Evolutionary conservation across 2,329 filamentous ascomycete genomes (phyloP).

Genomic region (Fusarium sacchari): DNA sequence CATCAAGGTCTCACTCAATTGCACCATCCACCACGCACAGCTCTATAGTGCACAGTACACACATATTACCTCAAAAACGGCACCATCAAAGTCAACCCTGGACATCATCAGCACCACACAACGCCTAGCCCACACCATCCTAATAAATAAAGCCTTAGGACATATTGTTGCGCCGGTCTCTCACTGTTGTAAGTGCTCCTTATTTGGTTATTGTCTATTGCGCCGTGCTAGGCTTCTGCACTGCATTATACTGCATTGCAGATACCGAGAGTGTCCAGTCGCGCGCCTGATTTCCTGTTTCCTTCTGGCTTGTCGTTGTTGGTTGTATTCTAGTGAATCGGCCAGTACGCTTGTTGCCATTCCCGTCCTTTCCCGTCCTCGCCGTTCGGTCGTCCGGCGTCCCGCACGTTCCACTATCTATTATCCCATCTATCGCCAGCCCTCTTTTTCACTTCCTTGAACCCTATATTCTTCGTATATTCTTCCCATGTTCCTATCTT

Average conservation of each 20-base stretch:
- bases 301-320: conserved; percentile 10
- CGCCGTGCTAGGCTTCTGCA: conserved; percentile 4
- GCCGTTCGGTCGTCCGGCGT: conserved; percentile 38
- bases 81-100: conserved; percentile 18
- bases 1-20: conserved; percentile 29
- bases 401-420: conserved; percentile 33
- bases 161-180: conserved; percentile 10
- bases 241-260: conserved; percentile 14
- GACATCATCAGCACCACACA: conserved; percentile 29
- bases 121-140: conserved; percentile 33
- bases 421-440: conserved; percentile 26
- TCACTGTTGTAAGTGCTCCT: conserved; percentile 26
- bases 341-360: conserved; percentile 35
- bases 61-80: conserved; percentile 1
- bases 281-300: conserved; percentile 20
- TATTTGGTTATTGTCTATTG: conserved; percentile 27
- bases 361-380: conserved; percentile 43
- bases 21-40: conserved; percentile 4
- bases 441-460: background rate
- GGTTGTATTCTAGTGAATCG: conserved; percentile 29
- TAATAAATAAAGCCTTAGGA: background rate
- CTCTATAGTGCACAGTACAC: background rate
- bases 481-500: conserved; percentile 11
- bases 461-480: conserved; percentile 3
- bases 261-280: conserved; percentile 10